Evolutionary conservation across 2,329 filamentous ascomycete species (phyloP).

Genomic region (Colletotrichum trifolii): DNA sequence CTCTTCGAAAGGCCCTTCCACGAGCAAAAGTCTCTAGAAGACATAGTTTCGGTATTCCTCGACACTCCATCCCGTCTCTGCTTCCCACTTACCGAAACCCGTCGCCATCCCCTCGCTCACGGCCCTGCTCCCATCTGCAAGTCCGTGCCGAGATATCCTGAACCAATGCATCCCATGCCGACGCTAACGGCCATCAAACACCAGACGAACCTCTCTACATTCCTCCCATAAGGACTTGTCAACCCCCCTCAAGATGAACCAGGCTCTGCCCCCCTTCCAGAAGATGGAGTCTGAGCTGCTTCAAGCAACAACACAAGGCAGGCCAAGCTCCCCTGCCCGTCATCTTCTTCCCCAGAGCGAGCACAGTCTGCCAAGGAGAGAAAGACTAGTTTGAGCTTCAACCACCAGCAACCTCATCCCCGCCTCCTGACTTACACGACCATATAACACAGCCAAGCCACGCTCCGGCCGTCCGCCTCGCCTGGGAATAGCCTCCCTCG

Average conservation of each 20-base stretch:
- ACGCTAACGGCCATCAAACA: conserved; percentile 30
- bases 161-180: conserved; percentile 33
- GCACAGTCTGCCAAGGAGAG: conserved; percentile 2
- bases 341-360: not conserved
- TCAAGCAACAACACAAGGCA: not conserved
- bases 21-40: not conserved
- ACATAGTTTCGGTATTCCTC: not conserved
- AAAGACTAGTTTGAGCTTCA: too few relatives aligned
- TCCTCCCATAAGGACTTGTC: conserved; percentile 28
- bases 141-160: conserved; percentile 29
- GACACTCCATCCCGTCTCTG: not conserved
- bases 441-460: not conserved
- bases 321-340: conserved; percentile 7
- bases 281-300: conserved; percentile 1
- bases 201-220: conserved; percentile 26
- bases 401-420: too few relatives aligned
- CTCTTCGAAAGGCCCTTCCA: not conserved
- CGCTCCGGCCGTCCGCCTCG: too few relatives aligned
- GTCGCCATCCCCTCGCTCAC: not conserved
- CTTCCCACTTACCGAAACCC: conserved; percentile 5
- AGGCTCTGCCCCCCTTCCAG: not conserved
- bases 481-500: not conserved
- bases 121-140: not conserved
- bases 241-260: conserved; percentile 2
- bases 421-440: too few relatives aligned